phyloP scores from a whole-genome alignment of 176 grass and related monocot species.

The Themeda triandra region DNA sequence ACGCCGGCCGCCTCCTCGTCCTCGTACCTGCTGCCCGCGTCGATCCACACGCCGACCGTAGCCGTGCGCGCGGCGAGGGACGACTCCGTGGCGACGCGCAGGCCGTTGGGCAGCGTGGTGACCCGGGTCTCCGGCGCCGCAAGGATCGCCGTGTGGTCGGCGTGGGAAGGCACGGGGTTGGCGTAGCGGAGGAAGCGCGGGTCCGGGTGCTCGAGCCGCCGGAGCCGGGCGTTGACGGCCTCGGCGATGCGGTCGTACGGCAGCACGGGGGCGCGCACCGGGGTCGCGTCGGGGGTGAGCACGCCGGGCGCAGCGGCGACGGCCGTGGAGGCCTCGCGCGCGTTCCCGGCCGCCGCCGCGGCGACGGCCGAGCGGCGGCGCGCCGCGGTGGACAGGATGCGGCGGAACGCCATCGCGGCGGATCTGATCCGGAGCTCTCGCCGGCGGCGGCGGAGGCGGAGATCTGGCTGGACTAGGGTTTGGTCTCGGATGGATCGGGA shows the following conservation, averaged over 20 bases:
- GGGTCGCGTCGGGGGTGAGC: slow-evolving; percentile 44
- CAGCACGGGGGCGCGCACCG: slow-evolving; percentile 50
- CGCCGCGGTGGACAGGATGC: slow-evolving; percentile 28
- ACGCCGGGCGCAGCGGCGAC: slow-evolving; percentile 41
- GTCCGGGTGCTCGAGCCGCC: slow-evolving; percentile 80
- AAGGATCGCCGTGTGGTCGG: slow-evolving; percentile 74
- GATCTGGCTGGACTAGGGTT: slow-evolving; percentile 52
- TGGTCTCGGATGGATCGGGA: slow-evolving; percentile 13
- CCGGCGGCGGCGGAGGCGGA: slow-evolving; percentile 35
- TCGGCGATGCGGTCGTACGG: slow-evolving; percentile 70
- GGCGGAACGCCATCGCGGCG: slow-evolving; percentile 43
- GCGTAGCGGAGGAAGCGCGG: slow-evolving; percentile 95
- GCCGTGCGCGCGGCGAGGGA: slow-evolving; percentile 66
- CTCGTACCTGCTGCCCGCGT: slow-evolving; percentile 92
- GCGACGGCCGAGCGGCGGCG: slow-evolving; percentile 33
- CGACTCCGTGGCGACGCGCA: slow-evolving; percentile 92
- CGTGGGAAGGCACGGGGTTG: slow-evolving; percentile 66
- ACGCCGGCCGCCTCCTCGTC: slow-evolving; percentile 67
- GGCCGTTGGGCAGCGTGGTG: slow-evolving; percentile 78
- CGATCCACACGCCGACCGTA: slow-evolving; percentile 97
- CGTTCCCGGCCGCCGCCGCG: slow-evolving; percentile 18
- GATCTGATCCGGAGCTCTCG: slow-evolving; percentile 31
- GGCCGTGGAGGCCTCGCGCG: slow-evolving; percentile 68
- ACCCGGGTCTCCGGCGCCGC: slow-evolving; percentile 77
- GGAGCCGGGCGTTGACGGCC: slow-evolving; percentile 59